Evolutionary conservation across 164 flowering plant species (phyloP).

Genomic region (Piper longum): DNA sequence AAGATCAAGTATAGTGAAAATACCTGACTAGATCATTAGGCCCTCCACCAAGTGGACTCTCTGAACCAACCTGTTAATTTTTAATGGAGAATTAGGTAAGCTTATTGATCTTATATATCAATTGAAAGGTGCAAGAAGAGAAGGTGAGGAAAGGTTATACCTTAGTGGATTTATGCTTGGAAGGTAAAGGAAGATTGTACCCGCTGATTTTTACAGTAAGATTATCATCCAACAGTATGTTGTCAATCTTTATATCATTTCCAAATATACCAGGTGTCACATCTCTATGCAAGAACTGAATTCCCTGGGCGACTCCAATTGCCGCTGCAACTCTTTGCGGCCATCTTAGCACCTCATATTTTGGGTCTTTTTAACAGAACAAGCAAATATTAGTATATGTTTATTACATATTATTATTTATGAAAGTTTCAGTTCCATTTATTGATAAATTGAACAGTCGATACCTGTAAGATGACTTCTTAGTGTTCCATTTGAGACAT

Average conservation of each 20-base stretch:
- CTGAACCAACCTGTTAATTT: conserved; percentile 33
- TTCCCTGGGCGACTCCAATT: conserved; percentile 62
- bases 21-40: conserved; percentile 18
- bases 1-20: background rate
- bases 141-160: conserved; percentile 12
- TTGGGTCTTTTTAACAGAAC: conserved; percentile 34
- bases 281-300: conserved; percentile 70
- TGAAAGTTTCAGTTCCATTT: no score
- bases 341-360: conserved; percentile 61
- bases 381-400: no score
- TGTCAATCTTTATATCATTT: conserved; percentile 51
- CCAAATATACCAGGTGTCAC: conserved; percentile 45
- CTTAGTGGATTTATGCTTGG: conserved; percentile 13
- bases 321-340: conserved; percentile 59
- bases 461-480: conserved; percentile 54
- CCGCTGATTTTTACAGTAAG: conserved; percentile 53
- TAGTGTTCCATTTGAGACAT: conserved; percentile 45
- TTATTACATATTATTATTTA: no score
- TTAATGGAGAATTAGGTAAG: background rate
- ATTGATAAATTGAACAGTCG: no score
- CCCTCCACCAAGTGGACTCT: conserved; percentile 25
- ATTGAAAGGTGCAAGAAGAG: background rate
- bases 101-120: background rate
- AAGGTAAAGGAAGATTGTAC: conserved; percentile 48
- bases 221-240: conserved; percentile 53